Percentiles rank a stretch among this genome's conserved stretches.
Evolutionary conservation across 345 rosid genomes (phyloP).

Genomic region (Cardamine occulta): DNA sequence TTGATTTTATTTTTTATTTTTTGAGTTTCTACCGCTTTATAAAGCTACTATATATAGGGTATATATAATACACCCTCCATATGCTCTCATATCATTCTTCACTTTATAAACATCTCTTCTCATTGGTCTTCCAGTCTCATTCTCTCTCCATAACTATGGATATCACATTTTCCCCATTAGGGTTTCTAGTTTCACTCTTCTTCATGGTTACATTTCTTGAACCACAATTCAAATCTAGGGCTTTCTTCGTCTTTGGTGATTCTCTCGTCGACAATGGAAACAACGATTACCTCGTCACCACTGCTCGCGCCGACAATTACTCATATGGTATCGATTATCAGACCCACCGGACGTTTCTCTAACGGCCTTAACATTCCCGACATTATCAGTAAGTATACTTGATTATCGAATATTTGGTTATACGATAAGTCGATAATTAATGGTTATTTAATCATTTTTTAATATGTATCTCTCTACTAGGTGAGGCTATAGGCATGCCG

Average conservation of each 20-base stretch:
- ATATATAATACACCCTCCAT: conserved; percentile 35
- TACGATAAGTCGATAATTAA: neutral
- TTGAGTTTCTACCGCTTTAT: no score
- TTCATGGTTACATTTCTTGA: conserved; percentile 30
- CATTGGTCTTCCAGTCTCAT: conserved; percentile 15
- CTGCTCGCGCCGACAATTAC: conserved; percentile 76
- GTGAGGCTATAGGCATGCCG: conserved; percentile 67
- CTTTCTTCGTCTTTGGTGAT: conserved; percentile 75
- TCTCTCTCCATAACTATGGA: conserved; percentile 17
- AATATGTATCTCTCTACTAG: conserved; percentile 39
- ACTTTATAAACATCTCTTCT: no score
- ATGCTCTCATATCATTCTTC: conserved; percentile 26
- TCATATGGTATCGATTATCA: conserved; percentile 88
- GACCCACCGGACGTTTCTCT: conserved; percentile 84
- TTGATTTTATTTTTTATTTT: no score
- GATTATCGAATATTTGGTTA: neutral
- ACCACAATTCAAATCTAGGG: conserved; percentile 56
- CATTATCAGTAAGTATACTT: conserved; percentile 55
- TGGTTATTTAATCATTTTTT: neutral
- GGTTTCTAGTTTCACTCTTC: conserved; percentile 31
- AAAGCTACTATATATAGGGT: no score
- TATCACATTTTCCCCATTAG: conserved; percentile 24
- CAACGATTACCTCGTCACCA: conserved; percentile 75
- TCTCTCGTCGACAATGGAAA: conserved; percentile 92
- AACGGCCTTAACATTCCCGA: conserved; percentile 92